Conservation (phyloP, 2,329 filamentous ascomycete genomes). For the Aphanoascus verrucosus region DNA sequence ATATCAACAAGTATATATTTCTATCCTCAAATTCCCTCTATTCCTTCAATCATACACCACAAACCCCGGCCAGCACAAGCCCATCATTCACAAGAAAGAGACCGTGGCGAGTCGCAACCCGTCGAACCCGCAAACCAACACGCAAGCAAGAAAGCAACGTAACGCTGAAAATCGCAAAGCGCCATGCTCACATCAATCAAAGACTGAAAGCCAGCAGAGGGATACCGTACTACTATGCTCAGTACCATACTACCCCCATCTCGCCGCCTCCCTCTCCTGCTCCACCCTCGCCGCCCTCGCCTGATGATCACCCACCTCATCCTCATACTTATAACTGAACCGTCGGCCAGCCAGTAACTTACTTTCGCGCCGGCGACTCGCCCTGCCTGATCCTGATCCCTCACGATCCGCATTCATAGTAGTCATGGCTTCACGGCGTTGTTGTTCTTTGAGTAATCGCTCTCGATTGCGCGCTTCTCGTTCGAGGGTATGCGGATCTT, state of each 20-base stretch:
- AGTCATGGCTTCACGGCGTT: conserved; percentile 47
- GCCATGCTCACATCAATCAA: no score
- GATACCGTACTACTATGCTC: no score
- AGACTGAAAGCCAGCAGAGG: no score
- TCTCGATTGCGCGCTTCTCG: conserved; percentile 57
- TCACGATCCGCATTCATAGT: conserved; percentile 25
- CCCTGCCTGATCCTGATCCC: conserved; percentile 23
- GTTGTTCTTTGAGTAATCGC: conserved; percentile 53
- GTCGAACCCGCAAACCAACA: no score
- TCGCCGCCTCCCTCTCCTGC: conserved; percentile 30
- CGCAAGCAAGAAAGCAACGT: no score
- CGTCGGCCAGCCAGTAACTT: conserved; percentile 28
- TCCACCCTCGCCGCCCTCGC: conserved; percentile 29
- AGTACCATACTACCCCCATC: conserved; percentile 21
- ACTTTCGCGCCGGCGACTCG: conserved; percentile 27
- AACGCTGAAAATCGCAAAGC: background rate
- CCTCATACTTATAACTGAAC: conserved; percentile 42
- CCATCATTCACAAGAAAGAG: no score
- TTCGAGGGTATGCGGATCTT: conserved; percentile 65
- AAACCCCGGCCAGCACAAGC: no score
- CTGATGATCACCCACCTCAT: conserved; percentile 33
- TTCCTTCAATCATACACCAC: no score
- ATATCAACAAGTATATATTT: no score
- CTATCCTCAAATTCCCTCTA: no score
- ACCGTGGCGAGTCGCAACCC: no score